Evolutionary conservation across 345 rosid species (phyloP).

Genomic region (Luvunga scandens): DNA sequence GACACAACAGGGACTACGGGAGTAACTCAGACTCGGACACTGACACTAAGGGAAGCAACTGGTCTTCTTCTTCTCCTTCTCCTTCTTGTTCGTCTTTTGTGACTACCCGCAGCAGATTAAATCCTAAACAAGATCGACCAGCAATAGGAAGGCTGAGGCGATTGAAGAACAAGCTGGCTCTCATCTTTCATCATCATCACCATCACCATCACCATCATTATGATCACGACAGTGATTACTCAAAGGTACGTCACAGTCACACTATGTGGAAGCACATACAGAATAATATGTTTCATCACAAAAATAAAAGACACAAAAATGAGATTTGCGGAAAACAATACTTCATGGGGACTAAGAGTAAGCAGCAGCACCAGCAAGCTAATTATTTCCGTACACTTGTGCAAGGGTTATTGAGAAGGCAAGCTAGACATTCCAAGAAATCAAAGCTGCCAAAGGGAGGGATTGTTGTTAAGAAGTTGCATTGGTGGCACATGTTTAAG

Average conservation of each 20-base stretch:
- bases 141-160: conserved; percentile 43
- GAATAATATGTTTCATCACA: conserved; percentile 19
- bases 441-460: conserved; percentile 10
- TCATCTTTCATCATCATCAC: conserved; percentile 65
- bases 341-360: background rate
- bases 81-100: too few relatives aligned
- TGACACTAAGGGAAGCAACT: background rate
- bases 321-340: conserved; percentile 14
- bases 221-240: background rate
- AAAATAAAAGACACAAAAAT: conserved; percentile 7
- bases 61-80: too few relatives aligned
- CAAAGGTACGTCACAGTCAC: background rate
- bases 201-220: conserved; percentile 33
- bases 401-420: conserved; percentile 42
- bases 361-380: background rate
- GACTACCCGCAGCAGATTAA: conserved; percentile 11
- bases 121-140: conserved; percentile 16
- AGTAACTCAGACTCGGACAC: background rate
- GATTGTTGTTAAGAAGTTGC: conserved; percentile 11
- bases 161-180: conserved; percentile 57
- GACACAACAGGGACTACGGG: too few relatives aligned
- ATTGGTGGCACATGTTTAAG: conserved; percentile 42
- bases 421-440: conserved; percentile 42
- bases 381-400: conserved; percentile 49
- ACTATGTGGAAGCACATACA: conserved; percentile 46